Evolutionary conservation across 192 early-diverging fungal genomes (phyloP), one percentile per base, ranked within the genome.

Genomic region (Rhizophagus prolifer): DNA sequence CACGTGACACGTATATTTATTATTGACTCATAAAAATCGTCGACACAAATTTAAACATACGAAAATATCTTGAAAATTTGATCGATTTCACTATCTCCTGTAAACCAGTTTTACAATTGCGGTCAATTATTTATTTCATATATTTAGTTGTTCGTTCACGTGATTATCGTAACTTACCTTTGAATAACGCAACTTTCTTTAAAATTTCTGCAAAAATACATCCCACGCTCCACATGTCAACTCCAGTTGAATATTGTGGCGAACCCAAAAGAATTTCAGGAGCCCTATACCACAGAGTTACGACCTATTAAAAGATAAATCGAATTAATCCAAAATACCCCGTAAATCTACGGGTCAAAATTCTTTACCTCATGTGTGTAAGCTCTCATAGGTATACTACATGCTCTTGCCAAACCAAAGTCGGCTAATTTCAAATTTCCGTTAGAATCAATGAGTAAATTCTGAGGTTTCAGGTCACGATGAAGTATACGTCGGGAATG

Each of bases 131-230:
- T 16, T 38, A 2, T 26, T 2, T 9, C 31, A 46, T 3, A 38
- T 34, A 70, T n/a, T n/a, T 10, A 30, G 9, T 9, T 41, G 41
- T 25, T 25, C 14, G 19, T 34, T 30, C 70, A 72, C 70, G 70
- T 72, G 46, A 31, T 26, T 16, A 31, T 7, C 3, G 8, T 63
- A 60, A 4, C 10, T 50, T 88, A 84, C 94, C 95, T 41, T 96
- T 94, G 72, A 98, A 98, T 58, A 98, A 80, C 2, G 98, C 94
- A 21, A 81, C 81, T 50, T 91, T 85, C 46, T 83, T 81, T 38
- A 88, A 85, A 94, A 99, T 94, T 84, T 99, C 98, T 38, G 95
- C 95, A 88, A 99, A 94, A 76, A 99, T 97, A 81, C 97, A 98
- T 1, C 95, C 98, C 61, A 97, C 90, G 67, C 91, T 93, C 98